Evolutionary conservation across 192 early-diverging fungal genomes (phyloP).

Genomic region (Linnemannia hyalina): DNA sequence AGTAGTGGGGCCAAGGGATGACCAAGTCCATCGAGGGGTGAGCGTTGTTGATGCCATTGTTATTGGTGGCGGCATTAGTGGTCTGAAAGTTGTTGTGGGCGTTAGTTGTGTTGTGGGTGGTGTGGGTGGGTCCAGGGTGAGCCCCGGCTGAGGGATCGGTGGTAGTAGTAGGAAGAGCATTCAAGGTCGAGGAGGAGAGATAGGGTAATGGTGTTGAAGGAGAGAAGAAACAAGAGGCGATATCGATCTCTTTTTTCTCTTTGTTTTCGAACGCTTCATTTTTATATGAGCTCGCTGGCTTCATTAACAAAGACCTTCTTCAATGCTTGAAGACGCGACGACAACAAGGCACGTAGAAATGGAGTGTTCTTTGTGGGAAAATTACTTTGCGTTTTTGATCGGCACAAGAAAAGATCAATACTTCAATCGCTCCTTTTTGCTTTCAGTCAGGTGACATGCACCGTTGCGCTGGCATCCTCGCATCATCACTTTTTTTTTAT

Average conservation of each 20-base stretch:
- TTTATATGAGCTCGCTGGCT: background rate
- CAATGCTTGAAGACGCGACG: background rate
- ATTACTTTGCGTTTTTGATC: background rate
- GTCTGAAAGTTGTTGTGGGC: background rate
- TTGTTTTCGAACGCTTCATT: background rate
- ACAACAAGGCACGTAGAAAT: background rate
- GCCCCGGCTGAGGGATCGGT: background rate
- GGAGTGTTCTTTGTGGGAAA: background rate
- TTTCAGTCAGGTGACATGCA: background rate
- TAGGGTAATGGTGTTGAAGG: no score
- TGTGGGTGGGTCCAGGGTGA: background rate
- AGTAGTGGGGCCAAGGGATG: background rate
- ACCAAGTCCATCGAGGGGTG: slow-evolving; percentile 4
- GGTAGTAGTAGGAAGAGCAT: background rate
- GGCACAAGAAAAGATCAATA: background rate
- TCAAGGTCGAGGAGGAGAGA: background rate
- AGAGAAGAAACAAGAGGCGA: background rate
- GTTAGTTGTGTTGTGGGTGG: background rate
- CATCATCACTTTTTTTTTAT: background rate
- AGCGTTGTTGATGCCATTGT: background rate
- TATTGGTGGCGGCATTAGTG: background rate
- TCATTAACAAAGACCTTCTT: background rate
- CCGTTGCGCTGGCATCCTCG: background rate
- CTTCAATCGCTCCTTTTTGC: background rate
- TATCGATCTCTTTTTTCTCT: background rate